A percentile compares a stretch with the other conserved stretches of the same genome.
Conservation (phyloP, 306 rosid species). For the Ammopiptanthus mongolicus region DNA sequence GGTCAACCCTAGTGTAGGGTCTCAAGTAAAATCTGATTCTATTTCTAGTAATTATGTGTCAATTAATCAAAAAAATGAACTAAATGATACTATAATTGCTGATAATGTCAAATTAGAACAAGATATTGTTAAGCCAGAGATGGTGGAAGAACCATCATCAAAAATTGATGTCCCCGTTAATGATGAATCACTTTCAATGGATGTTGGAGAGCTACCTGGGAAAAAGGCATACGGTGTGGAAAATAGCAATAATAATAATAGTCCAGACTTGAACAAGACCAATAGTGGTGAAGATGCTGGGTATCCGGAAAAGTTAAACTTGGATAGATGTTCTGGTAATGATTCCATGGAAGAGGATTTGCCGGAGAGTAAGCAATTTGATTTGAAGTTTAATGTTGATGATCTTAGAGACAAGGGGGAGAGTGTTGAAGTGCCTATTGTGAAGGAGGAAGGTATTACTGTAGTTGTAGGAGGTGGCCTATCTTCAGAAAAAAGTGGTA, state of each 20-base stretch:
- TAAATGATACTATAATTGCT: slow-evolving; percentile 98
- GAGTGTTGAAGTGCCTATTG: slow-evolving; percentile 42
- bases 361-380: slow-evolving; percentile 71
- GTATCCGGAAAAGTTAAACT: slow-evolving; percentile 80
- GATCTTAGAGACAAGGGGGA: slow-evolving; percentile 45
- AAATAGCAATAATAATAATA: slow-evolving; percentile 12
- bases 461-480: slow-evolving; percentile 46
- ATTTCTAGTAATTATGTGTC: slow-evolving; percentile 97
- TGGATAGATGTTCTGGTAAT: slow-evolving; percentile 97
- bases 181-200: slow-evolving; percentile 48
- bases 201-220: slow-evolving; percentile 15
- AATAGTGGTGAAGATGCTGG: slow-evolving; percentile 20
- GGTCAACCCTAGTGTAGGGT: slow-evolving; percentile 93
- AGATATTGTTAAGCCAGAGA: slow-evolving; percentile 84
- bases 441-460: slow-evolving; percentile 45
- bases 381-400: slow-evolving; percentile 58
- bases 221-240: slow-evolving; percentile 8
- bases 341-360: slow-evolving; percentile 97
- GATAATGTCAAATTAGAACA: slow-evolving; percentile 98
- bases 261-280: slow-evolving; percentile 18
- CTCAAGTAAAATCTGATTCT: slow-evolving; percentile 96
- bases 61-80: slow-evolving; percentile 97
- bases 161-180: slow-evolving; percentile 60
- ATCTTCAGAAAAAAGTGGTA: slow-evolving; percentile 42
- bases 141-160: slow-evolving; percentile 97